Percentiles rank a stretch among this genome's conserved stretches.
These are phyloP conservation scores for Leishmania martiniquensis DNA, from an alignment of 208 protist genomes.

Conservation along the genomic window DNA sequence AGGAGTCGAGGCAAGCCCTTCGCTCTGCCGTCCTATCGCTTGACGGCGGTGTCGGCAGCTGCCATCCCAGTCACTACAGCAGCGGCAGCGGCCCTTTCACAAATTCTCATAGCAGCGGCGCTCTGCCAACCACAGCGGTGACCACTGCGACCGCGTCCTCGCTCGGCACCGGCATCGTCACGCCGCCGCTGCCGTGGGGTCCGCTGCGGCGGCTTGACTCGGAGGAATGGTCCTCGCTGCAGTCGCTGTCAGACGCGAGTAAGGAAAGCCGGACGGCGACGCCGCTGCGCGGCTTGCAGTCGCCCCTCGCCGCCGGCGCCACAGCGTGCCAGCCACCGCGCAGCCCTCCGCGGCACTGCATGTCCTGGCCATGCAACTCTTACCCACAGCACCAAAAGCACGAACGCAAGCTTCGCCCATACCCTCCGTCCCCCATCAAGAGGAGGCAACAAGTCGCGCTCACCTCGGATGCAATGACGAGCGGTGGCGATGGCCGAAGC, in stretches of 20 bases:
- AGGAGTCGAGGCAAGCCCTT: constrained; percentile 27
- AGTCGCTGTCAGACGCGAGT: constrained; percentile 8
- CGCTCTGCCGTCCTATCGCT: neutral
- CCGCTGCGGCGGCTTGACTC: neutral
- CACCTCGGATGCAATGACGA: neutral
- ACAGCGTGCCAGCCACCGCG: neutral
- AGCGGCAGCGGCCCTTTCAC: constrained; percentile 1
- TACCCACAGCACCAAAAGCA: neutral
- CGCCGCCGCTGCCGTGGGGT: neutral
- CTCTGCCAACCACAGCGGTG: neutral
- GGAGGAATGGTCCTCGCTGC: neutral
- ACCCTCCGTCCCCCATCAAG: neutral
- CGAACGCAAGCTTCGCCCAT: neutral
- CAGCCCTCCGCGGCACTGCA: neutral
- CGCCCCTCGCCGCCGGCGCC: no score
- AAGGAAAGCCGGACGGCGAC: constrained; percentile 8
- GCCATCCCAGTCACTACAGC: neutral
- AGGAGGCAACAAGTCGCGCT: neutral
- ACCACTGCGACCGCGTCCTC: constrained; percentile 3
- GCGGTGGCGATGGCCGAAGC: neutral
- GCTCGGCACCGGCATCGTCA: neutral
- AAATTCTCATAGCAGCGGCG: neutral
- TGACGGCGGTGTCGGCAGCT: neutral
- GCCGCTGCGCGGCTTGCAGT: neutral
- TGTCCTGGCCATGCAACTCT: neutral